Evolutionary conservation across 768 basidiomycete genomes (phyloP).

Genomic region (Glaciozyma martinii): DNA sequence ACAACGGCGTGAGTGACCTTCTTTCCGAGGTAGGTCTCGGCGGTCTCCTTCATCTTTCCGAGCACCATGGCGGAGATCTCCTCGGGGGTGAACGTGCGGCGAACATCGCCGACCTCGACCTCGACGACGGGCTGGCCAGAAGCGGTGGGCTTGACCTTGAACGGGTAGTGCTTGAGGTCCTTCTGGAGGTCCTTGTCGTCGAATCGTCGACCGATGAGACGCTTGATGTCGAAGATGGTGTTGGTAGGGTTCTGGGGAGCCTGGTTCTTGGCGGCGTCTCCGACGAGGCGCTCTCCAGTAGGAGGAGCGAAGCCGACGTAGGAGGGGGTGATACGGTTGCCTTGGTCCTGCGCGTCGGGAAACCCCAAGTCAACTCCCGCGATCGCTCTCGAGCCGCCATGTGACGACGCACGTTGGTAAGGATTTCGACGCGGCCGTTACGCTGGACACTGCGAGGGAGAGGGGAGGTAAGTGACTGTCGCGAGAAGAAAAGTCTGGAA

Average conservation of each 20-base stretch:
- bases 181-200: constrained; percentile 61
- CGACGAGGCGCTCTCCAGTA: constrained; percentile 49
- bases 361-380: background rate
- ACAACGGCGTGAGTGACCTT: constrained; percentile 96
- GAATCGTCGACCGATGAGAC: constrained; percentile 72
- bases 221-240: constrained; percentile 94
- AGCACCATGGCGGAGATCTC: constrained; percentile 85
- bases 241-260: constrained; percentile 79
- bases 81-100: constrained; percentile 55
- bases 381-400: background rate
- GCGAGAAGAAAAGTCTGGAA: background rate
- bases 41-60: constrained; percentile 97
- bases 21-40: constrained; percentile 92
- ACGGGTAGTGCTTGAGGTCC: constrained; percentile 67
- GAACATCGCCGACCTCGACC: constrained; percentile 55
- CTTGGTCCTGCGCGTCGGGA: constrained; percentile 60
- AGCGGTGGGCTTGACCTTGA: constrained; percentile 35
- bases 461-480: background rate
- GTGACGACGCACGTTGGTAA: constrained; percentile 54
- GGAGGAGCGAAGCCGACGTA: constrained; percentile 29
- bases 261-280: constrained; percentile 94
- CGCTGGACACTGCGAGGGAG: constrained; percentile 58
- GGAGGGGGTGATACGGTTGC: constrained; percentile 92
- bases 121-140: constrained; percentile 35
- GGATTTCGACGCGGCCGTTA: constrained; percentile 83